Evolutionary conservation across 108 stramenopile genomes (phyloP), one percentile per base, ranked within the genome.

Genomic region (Cyclotella baltica): DNA sequence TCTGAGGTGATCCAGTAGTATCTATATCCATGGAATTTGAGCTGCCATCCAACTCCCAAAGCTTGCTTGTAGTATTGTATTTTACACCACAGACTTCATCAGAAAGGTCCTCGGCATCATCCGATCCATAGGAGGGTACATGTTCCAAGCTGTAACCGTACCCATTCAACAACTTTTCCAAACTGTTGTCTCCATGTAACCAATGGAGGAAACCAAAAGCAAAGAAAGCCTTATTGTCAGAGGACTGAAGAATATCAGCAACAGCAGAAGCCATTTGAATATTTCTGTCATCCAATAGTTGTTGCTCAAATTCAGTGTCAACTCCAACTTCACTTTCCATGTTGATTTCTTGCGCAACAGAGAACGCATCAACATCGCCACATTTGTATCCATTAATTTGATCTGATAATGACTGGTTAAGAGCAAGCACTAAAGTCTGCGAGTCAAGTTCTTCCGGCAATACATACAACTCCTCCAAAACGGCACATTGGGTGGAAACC

Each of bases 111-210:
- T 66, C 75, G 0, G 51, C 52, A 37, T 67, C 52, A 38, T 65
- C 64, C 34, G 29, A 15, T 16, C 48, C 55, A 35, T 56, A 76
- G 29, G 47, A 29, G 3, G 75, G 75, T 11, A 67, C 50, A 67
- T 67, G 52, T 58, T 66, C 75, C 31, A 76, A 30, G 27, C 65
- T 76, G 33, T 66, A 76, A 16, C 75, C 64, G 43, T 76, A 76
- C 6, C 28, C 66, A 2, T 76, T 55, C 16, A 76, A 53, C 37
- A 76, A 35, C 18, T 19, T 51, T 2, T 36, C 35, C 36, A 76
- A 43, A 29, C 52, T 76, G 15, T 62, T 59, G 19, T 66, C 55
- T 31, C 75, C 64, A 27, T 34, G 15, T 56, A 57, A 19, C 75
- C 75, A 76, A 56, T 76, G 63, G 23, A 46, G 10, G 28, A 47